Evolutionary conservation across 805 yeast genomes (phyloP).

Genomic region (Metschnikowia cerradonensis): DNA sequence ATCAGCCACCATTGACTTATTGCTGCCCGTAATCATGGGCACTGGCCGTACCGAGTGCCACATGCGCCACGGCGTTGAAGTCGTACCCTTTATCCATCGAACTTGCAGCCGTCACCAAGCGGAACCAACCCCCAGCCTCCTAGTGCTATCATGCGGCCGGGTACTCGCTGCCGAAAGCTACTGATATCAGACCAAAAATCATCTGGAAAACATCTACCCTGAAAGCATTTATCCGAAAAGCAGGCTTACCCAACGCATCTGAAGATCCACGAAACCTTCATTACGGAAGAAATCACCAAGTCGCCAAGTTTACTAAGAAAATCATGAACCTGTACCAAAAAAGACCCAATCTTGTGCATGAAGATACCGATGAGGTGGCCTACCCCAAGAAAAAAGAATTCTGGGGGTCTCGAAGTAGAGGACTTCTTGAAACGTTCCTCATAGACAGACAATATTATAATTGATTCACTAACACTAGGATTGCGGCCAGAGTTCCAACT

Average conservation of each 20-base stretch:
- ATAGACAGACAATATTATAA: no score
- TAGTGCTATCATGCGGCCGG: background rate
- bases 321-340: conserved; percentile 20
- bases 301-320: conserved; percentile 18
- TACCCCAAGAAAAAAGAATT: conserved; percentile 45
- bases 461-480: no score
- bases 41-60: conserved; percentile 10
- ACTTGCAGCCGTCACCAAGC: conserved; percentile 49
- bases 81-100: conserved; percentile 53
- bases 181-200: conserved; percentile 1
- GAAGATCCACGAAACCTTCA: conserved; percentile 17
- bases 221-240: background rate
- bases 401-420: no score
- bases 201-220: background rate
- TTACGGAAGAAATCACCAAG: conserved; percentile 15
- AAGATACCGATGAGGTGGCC: conserved; percentile 30
- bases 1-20: conserved; percentile 11
- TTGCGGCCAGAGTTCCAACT: no score
- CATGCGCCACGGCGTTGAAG: conserved; percentile 13
- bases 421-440: no score
- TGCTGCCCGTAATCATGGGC: conserved; percentile 15
- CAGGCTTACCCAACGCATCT: conserved; percentile 12
- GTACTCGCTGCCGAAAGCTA: background rate
- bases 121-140: conserved; percentile 11
- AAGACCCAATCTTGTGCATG: conserved; percentile 19